These are phyloP conservation scores for Panicum miliaceum DNA, from an alignment of 176 grass and related monocot species.

Conservation along the genomic window DNA sequence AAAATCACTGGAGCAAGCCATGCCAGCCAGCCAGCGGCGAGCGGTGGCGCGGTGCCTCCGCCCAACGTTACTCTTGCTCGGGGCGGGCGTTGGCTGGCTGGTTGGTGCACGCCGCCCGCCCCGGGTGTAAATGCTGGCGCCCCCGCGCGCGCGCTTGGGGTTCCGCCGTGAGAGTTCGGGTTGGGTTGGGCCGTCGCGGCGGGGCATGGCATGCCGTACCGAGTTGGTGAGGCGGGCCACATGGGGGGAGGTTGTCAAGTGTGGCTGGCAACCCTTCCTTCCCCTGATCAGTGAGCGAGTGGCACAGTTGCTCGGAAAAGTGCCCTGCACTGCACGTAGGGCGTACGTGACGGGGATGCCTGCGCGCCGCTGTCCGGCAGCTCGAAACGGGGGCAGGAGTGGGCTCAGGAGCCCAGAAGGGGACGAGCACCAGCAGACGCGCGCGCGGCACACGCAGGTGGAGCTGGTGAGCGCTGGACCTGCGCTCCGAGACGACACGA, in stretches of 20 bases:
- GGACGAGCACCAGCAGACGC: too few relatives aligned
- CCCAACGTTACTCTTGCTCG: conserved; percentile 21
- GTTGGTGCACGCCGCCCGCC: conserved; percentile 4
- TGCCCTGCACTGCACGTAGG: background rate
- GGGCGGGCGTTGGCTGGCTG: conserved; percentile 12
- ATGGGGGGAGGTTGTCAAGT: background rate
- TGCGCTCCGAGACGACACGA: background rate
- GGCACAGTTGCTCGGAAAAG: background rate
- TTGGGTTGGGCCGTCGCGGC: background rate
- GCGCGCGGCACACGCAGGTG: background rate
- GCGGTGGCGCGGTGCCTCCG: background rate
- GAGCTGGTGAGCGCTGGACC: background rate
- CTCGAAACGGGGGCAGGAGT: background rate
- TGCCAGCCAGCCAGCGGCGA: background rate
- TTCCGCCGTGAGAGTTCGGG: background rate
- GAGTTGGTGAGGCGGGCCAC: conserved; percentile 5
- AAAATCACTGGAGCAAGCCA: conserved; percentile 15
- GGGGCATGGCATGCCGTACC: background rate
- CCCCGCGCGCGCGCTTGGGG: background rate
- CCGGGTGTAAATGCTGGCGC: conserved; percentile 29
- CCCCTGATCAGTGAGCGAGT: background rate
- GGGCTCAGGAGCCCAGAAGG: too few relatives aligned
- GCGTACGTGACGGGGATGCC: conserved; percentile 36
- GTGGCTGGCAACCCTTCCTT: too few relatives aligned
- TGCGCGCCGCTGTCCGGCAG: background rate